phyloP scores from a whole-genome alignment of 2,329 filamentous ascomycete species.

The Sporothrix mexicana region DNA sequence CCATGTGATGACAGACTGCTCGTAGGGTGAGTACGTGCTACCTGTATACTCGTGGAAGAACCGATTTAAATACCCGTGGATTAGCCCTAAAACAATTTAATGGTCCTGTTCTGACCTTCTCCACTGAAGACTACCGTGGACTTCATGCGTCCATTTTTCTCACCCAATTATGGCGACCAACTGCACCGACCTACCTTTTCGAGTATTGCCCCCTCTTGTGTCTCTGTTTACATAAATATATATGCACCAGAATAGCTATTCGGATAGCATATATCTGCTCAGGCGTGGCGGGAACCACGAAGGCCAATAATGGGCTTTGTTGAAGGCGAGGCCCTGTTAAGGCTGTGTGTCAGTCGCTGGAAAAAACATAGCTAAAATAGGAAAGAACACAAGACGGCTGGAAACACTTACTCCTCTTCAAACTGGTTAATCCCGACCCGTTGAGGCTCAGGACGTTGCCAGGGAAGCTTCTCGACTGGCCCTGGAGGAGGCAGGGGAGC shows the following conservation, averaged over 20 bases:
- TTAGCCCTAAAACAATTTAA: not conserved
- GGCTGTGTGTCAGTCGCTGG: not conserved
- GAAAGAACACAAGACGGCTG: not conserved
- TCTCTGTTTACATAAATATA: not conserved
- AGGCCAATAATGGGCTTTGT: conserved; percentile 29
- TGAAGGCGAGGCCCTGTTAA: too few relatives aligned
- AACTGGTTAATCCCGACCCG: not conserved
- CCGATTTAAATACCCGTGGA: not conserved
- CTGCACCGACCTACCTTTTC: not conserved
- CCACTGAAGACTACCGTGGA: not conserved
- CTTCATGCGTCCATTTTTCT: not conserved
- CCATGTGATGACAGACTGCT: not conserved
- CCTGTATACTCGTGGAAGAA: not conserved
- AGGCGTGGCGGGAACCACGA: conserved; percentile 34
- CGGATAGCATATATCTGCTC: not conserved
- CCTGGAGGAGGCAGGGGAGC: not conserved
- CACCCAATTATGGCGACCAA: not conserved
- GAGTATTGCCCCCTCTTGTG: not conserved
- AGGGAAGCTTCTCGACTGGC: not conserved
- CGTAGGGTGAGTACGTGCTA: not conserved
- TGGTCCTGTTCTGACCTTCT: not conserved
- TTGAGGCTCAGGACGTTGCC: conserved; percentile 7
- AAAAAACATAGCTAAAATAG: too few relatives aligned
- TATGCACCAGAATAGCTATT: not conserved
- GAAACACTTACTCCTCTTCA: not conserved